Base-by-base conservation (phyloP, 805 yeast species). In the Wickerhamomyces ciferrii region DNA sequence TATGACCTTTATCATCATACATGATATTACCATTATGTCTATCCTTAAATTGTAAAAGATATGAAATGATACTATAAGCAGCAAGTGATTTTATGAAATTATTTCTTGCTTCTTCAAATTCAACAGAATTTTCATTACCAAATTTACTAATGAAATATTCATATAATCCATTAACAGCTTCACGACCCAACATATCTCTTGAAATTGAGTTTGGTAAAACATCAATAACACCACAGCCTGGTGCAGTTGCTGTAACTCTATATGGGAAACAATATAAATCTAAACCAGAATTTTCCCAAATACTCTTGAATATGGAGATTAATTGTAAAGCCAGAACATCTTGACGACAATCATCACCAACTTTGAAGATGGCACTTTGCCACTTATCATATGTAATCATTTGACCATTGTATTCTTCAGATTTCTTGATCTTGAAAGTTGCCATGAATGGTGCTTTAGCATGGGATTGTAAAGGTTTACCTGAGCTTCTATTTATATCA, bases 391-490 rank as follows among this genome's bases (percentile, higher is more conserved):
- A 62, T 5, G 76, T 73, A 6, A 60, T 53, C n/a, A 52, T 53
- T 25, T 60, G 74, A 39, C 74, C 76, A 14, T 61, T 59, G 19
- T 69, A 72, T 15, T 66, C 66, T 17, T 76, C 72, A 5, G 79
- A 78, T 55, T 81, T 83, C 41, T 77, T 75, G 54, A 94, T 90
- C 65, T 82, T 86, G 73, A 94, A 94, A 1, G 96, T 84, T 0
- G 99, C 99, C 91, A 94, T 77, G 63, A 90, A 94, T 35, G 99
- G 99, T 0, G 99, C 98, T 63, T 94, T 94, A 14, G 99, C 99
- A 64, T 94, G 99, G 13, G 96, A 87, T 67, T 94, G 99, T 55
- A 94, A 71, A 9, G 99, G 99, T 57, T 78, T 83, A 48, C 99
- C 99, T 5, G 96, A 84, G 55, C 83, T 84, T 48, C 99, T 74